These are phyloP conservation scores for Scutellaria barbata DNA, from an alignment of 257 asterid genomes.

Conservation along the genomic window DNA sequence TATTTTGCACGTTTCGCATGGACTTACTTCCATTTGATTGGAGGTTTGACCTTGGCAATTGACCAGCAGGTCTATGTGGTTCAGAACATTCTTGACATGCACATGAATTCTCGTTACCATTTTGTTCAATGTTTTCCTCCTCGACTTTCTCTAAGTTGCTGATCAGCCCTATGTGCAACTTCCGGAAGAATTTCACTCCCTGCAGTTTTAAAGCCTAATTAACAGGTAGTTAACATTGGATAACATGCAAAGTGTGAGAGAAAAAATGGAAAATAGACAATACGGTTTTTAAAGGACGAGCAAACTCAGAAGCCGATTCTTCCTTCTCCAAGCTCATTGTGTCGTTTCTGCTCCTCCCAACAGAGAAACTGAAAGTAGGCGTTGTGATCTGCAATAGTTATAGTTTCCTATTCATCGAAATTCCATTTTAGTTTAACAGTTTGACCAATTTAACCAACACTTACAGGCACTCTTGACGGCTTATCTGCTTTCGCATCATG, in stretches of 20 bases:
- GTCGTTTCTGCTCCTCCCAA: constrained; percentile 42
- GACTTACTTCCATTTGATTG: constrained; percentile 29
- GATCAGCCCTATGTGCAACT: constrained; percentile 47
- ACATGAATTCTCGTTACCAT: constrained; percentile 32
- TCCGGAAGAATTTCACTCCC: constrained; percentile 57
- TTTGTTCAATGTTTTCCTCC: constrained; percentile 37
- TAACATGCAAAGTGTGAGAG: background rate
- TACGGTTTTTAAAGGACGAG: constrained; percentile 50
- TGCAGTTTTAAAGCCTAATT: constrained; percentile 32
- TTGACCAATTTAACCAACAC: constrained; percentile 36
- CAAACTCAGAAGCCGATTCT: constrained; percentile 35
- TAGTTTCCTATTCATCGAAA: constrained; percentile 17
- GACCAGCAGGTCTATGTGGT: constrained; percentile 32
- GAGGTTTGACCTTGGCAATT: constrained; percentile 29
- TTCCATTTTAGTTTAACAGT: constrained; percentile 7
- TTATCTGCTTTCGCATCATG: constrained; percentile 48
- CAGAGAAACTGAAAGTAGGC: constrained; percentile 33
- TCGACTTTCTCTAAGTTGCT: constrained; percentile 41
- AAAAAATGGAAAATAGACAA: constrained; percentile 12
- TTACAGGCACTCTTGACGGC: constrained; percentile 71
- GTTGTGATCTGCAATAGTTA: constrained; percentile 47
- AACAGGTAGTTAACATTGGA: constrained; percentile 2
- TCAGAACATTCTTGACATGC: constrained; percentile 21
- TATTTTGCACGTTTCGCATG: constrained; percentile 15
- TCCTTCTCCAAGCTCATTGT: constrained; percentile 42